Evolutionary conservation across 495 filamentous ascomycete species (phyloP).

Genomic region (Corynascus novoguineensis): DNA sequence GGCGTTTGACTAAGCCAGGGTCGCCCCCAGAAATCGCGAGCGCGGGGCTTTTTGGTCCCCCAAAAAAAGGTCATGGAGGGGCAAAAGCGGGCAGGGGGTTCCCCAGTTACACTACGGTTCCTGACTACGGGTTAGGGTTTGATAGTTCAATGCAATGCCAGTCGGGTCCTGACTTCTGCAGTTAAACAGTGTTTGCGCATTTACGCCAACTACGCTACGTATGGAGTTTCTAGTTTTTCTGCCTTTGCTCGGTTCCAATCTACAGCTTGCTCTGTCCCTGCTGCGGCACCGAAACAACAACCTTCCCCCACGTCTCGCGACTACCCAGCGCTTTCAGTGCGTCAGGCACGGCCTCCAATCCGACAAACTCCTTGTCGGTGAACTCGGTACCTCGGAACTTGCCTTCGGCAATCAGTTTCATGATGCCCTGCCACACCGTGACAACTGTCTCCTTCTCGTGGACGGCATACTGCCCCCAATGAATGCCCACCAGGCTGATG

Average conservation of each 20-base stretch:
- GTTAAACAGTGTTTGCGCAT: no score
- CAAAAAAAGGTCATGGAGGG: constrained; percentile 8
- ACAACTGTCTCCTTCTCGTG: constrained; percentile 66
- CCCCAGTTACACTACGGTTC: background rate
- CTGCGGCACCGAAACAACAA: constrained; percentile 83
- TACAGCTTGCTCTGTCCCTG: constrained; percentile 51
- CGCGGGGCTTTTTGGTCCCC: constrained; percentile 9
- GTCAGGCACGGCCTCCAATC: constrained; percentile 69
- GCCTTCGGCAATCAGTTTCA: constrained; percentile 65
- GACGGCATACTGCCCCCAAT: constrained; percentile 81
- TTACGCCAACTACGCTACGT: no score
- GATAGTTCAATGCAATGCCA: no score
- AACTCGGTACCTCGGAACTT: constrained; percentile 81
- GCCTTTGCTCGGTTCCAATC: background rate
- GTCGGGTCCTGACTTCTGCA: no score
- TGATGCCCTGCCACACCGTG: constrained; percentile 75
- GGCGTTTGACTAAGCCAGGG: constrained; percentile 5
- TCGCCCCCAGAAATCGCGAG: background rate
- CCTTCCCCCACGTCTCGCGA: constrained; percentile 91
- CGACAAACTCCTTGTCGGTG: constrained; percentile 72
- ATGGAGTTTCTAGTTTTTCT: background rate
- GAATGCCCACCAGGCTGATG: constrained; percentile 79
- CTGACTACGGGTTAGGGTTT: constrained; percentile 14
- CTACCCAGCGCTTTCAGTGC: constrained; percentile 72
- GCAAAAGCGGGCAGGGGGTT: background rate